These are phyloP conservation scores for Bruguiera parviflora DNA, from an alignment of 345 rosid species.

Conservation along the genomic window DNA sequence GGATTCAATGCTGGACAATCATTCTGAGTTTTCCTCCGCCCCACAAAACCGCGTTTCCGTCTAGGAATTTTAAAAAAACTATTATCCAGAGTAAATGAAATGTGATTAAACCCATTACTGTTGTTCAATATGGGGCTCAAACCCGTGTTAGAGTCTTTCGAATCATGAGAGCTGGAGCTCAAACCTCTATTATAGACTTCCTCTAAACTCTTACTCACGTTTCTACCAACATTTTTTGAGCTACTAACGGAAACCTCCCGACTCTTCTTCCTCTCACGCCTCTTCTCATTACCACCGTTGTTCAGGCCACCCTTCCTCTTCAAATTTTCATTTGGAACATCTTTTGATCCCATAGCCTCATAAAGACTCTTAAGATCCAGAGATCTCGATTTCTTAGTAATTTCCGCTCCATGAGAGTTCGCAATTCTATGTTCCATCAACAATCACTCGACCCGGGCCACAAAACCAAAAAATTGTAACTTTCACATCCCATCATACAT, in stretches of 20 bases:
- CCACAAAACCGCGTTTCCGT: constrained; percentile 75
- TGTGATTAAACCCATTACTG: constrained; percentile 38
- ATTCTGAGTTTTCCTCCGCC: constrained; percentile 62
- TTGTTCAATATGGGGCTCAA: constrained; percentile 39
- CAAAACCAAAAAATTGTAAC: constrained; percentile 29
- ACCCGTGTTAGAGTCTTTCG: constrained; percentile 37
- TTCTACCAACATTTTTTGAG: constrained; percentile 41
- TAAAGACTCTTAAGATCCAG: constrained; percentile 91
- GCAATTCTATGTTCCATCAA: constrained; percentile 81
- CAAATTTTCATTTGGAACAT: constrained; percentile 39
- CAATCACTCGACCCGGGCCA: constrained; percentile 40
- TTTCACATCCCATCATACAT: constrained; percentile 41
- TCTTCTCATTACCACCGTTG: constrained; percentile 43
- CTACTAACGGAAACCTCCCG: constrained; percentile 54
- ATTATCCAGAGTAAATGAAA: constrained; percentile 47
- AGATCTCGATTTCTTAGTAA: constrained; percentile 73
- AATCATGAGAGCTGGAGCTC: constrained; percentile 26
- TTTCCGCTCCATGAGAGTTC: constrained; percentile 67
- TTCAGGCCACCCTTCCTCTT: constrained; percentile 55
- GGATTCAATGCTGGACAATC: constrained; percentile 37
- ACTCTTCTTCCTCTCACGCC: constrained; percentile 54
- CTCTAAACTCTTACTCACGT: constrained; percentile 40
- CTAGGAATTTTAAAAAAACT: constrained; percentile 57
- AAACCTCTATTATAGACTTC: constrained; percentile 49
- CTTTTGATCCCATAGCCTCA: constrained; percentile 44